Evolutionary conservation across 106 monocot species (phyloP), one percentile per base, ranked within the genome.

Genomic region (Phalaenopsis aphrodite): DNA sequence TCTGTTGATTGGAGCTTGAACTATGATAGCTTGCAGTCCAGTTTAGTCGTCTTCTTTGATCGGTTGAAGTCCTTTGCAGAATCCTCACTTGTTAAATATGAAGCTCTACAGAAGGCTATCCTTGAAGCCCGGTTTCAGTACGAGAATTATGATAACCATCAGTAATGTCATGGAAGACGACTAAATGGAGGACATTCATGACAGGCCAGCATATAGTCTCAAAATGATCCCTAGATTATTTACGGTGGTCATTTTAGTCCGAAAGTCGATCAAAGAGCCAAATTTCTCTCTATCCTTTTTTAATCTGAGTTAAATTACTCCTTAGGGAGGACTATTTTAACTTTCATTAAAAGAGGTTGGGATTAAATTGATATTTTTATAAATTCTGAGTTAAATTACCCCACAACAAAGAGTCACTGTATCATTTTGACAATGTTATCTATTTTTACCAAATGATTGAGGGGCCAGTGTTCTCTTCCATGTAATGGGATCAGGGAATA

Each of bases 11-110:
- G 82, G 90, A 87, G 79, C 74, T 10, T 81, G 45, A 84, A 82
- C 43, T 84, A 89, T 58, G 88, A 91, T 47, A 85, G 48, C 16
- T 72, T 97, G 75, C 94, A 89, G 68, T 84, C 82, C 12, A 47
- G 83, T 12, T 65, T 99, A 79, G 80, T 46, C 21, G 77, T 76
- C 15, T 80, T 94, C 17, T 81, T 99, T 12, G 83, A 79, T 78
- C 77, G 82, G 75, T 79, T 99, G 78, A 83, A 77, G 77, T 74
- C 49, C 16, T 93, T 91, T 78, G 86, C 98, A 3, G 86, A 86
- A 55, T 55, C 75, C 19, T 94, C 98, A 8, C 72, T 89, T 75
- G 72, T 38, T 30, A 89, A 84, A 56, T 99, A 94, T 79, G 81
- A 77, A 24, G 41, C 47, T 57, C 92, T 99, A 15, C 75, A 83